These are phyloP conservation scores for Aspergillus diversus DNA, from an alignment of 495 filamentous ascomycete genomes.

Conservation along the genomic window DNA sequence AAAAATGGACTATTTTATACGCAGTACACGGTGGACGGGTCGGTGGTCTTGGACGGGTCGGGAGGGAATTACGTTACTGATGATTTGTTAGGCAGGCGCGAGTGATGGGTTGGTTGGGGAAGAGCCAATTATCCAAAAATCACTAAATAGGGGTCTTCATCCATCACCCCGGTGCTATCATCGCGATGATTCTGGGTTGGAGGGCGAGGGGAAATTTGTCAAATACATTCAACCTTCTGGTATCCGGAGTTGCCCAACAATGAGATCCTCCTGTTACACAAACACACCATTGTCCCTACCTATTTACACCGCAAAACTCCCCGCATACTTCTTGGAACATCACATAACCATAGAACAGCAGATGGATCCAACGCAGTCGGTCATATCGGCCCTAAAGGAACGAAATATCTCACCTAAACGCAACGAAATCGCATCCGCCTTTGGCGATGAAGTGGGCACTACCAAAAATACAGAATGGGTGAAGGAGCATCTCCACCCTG, in stretches of 20 bases:
- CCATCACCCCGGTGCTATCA: too few species aligned
- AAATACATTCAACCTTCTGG: too few species aligned
- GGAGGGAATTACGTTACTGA: background rate
- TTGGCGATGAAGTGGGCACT: conserved; percentile 26
- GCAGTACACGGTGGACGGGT: too few species aligned
- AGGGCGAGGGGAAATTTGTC: too few species aligned
- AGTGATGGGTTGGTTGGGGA: too few species aligned
- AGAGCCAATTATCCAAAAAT: too few species aligned
- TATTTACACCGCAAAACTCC: too few species aligned
- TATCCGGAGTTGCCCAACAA: background rate
- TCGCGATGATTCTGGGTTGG: too few species aligned
- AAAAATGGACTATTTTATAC: too few species aligned
- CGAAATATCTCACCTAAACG: conserved; percentile 32
- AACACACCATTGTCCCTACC: background rate
- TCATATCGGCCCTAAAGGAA: conserved; percentile 34
- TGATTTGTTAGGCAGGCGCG: background rate
- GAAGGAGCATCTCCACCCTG: conserved; percentile 33
- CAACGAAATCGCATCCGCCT: conserved; percentile 35
- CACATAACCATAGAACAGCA: conserved; percentile 6
- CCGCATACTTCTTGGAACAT: conserved; percentile 3
- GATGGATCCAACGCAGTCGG: conserved; percentile 20
- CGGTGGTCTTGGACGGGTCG: too few species aligned
- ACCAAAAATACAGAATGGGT: conserved; percentile 38
- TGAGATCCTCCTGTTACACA: background rate
- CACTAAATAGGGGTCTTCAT: too few species aligned